phyloP scores from a whole-genome alignment of 345 rosid genomes.

The Gossypium sturtianum region DNA sequence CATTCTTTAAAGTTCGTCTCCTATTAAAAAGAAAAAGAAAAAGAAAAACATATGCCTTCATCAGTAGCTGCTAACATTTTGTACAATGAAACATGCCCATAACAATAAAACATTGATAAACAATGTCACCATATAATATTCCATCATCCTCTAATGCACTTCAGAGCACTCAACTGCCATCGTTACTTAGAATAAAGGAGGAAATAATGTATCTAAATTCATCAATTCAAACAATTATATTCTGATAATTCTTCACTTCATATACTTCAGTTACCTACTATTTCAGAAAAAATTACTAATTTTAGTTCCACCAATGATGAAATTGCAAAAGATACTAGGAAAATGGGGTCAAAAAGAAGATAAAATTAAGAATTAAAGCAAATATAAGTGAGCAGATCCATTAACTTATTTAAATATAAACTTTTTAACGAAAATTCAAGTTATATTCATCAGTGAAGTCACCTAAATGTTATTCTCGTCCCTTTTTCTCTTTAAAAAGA shows the following conservation, averaged over 20 bases:
- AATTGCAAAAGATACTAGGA: neutral
- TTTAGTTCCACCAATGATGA: neutral
- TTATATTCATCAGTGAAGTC: neutral
- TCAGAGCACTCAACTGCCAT: neutral
- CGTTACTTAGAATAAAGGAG: neutral
- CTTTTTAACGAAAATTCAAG: neutral
- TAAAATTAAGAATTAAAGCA: neutral
- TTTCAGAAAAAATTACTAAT: neutral
- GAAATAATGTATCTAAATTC: neutral
- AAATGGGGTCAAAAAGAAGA: neutral
- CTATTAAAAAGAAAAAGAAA: neutral
- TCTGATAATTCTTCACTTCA: neutral
- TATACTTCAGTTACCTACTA: neutral
- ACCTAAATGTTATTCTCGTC: neutral
- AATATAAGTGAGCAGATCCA: neutral
- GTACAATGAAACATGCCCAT: no score
- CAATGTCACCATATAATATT: neutral
- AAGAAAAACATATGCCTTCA: neutral
- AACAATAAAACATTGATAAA: neutral
- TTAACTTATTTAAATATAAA: neutral
- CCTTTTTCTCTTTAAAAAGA: neutral
- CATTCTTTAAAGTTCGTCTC: slow-evolving; percentile 8
- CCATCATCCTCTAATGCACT: neutral
- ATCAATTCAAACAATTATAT: neutral
- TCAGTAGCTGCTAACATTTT: neutral